phyloP scores from a whole-genome alignment of 768 basidiomycete genomes.

The Collybiopsis confluens region DNA sequence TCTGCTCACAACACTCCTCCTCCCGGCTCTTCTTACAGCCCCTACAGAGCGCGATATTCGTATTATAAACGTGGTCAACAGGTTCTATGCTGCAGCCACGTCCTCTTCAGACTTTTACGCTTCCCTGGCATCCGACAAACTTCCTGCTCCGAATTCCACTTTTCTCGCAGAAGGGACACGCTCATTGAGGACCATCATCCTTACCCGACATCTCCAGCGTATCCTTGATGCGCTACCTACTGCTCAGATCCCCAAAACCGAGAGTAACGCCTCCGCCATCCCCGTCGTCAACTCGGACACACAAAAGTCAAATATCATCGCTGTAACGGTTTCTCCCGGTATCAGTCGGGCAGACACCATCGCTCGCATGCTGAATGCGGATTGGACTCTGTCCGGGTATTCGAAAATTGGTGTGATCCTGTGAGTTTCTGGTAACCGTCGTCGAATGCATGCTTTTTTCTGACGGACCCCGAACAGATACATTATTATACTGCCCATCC shows the following conservation, averaged over 20 bases:
- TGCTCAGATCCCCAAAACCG: slow-evolving; percentile 46
- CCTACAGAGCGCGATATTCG: slow-evolving; percentile 89
- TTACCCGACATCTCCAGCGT: slow-evolving; percentile 79
- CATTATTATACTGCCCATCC: slow-evolving; percentile 57
- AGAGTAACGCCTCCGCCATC: slow-evolving; percentile 28
- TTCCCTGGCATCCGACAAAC: slow-evolving; percentile 13
- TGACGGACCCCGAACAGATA: slow-evolving; percentile 42
- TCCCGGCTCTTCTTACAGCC: slow-evolving; percentile 76
- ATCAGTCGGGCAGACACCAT: slow-evolving; percentile 70
- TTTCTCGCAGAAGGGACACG: slow-evolving; percentile 62
- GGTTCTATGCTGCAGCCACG: slow-evolving; percentile 82
- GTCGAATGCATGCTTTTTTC: not conserved
- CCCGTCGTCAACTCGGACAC: slow-evolving; percentile 38
- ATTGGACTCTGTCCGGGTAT: slow-evolving; percentile 32
- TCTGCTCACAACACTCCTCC: slow-evolving; percentile 70
- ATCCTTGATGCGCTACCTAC: slow-evolving; percentile 79
- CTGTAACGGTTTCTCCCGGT: slow-evolving; percentile 72
- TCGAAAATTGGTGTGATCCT: slow-evolving; percentile 42
- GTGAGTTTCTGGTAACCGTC: slow-evolving; percentile 44
- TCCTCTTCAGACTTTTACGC: slow-evolving; percentile 32
- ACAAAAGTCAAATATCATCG: slow-evolving; percentile 71
- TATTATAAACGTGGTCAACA: slow-evolving; percentile 82
- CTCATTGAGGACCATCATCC: slow-evolving; percentile 55
- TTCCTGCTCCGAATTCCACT: slow-evolving; percentile 22
- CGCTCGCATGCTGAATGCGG: slow-evolving; percentile 48